phyloP scores from a whole-genome alignment of 257 asterid genomes.

The Eucommia ulmoides region DNA sequence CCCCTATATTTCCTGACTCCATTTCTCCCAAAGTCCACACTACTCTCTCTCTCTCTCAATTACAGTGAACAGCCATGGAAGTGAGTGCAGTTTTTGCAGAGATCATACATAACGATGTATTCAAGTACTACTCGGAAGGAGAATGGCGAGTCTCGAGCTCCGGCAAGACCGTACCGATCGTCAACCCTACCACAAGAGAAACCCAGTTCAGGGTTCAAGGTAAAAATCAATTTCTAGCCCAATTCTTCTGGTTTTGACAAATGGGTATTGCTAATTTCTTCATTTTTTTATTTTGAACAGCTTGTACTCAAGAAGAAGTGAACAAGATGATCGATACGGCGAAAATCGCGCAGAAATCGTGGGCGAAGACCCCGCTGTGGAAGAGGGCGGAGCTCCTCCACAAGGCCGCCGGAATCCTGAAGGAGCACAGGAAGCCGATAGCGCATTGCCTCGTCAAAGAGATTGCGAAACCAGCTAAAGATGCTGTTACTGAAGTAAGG shows the following conservation, averaged over 20 bases:
- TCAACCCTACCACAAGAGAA: background rate
- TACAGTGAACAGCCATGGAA: background rate
- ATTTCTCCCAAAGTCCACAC: background rate
- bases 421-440: background rate
- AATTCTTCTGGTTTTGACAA: background rate
- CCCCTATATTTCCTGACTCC: background rate
- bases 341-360: background rate
- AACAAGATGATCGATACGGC: background rate
- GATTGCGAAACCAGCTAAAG: background rate
- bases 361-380: background rate
- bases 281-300: background rate
- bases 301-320: background rate
- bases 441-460: background rate
- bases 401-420: background rate
- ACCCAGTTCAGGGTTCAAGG: background rate
- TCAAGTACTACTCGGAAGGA: background rate
- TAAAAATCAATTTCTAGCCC: background rate
- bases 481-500: conserved; percentile 1
- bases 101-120: background rate
- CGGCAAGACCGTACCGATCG: background rate
- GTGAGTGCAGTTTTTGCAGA: background rate
- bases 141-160: background rate
- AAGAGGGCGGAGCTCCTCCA: background rate
- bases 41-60: background rate
- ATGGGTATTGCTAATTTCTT: background rate